Base-by-base conservation (phyloP, 164 flowering plant genomes). In the Magnolia kwangsiensis region DNA sequence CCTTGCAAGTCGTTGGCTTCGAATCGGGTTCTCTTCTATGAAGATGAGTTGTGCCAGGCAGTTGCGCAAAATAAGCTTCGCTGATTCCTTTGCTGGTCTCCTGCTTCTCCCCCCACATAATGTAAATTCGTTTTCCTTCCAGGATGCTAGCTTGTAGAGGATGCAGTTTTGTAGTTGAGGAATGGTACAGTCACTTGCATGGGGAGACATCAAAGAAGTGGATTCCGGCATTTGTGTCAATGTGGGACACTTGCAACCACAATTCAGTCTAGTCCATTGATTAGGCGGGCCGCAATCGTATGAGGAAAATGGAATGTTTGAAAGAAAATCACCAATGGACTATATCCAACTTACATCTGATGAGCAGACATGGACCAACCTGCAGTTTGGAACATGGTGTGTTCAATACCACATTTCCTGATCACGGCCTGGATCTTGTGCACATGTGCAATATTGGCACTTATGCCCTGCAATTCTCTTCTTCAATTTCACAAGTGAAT, bases 1-100 rank as follows among this genome's bases (percentile, higher is more conserved):
- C 55, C 81, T 4, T 88, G 89, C 89, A 92, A 88, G 80, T 84
- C 92, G 6, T 66, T 90, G 86, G 92, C 92, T 45, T 92, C 95
- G n/a, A 91, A 87, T 80, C 82, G 96, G 75, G 97, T 85, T 76
- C 83, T 94, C 7, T 92, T 96, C 82, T 92, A 89, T 77, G 98
- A 96, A 79, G 97, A 93, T 66, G 98, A 94, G 79, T 77, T 96
- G 50, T 95, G 98, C 86, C 96, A 92, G 71, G 98, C 98, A 74
- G 98, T 93, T 80, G 91, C 98, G 78, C 94, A 95, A 83, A 95
- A 95, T 80, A 95, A 91, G 76, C 97, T 95, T 70, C 90, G 81
- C 67, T 92, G 84, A 24, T 51, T 69, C 18, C 37, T 68, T 37
- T 13, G 20, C 10, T 5, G 0, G 13, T 23, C 29, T 21, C 68